These are phyloP conservation scores for Cladosporium sp. DNA, from an alignment of 2,329 filamentous ascomycete species.

Conservation along the genomic window DNA sequence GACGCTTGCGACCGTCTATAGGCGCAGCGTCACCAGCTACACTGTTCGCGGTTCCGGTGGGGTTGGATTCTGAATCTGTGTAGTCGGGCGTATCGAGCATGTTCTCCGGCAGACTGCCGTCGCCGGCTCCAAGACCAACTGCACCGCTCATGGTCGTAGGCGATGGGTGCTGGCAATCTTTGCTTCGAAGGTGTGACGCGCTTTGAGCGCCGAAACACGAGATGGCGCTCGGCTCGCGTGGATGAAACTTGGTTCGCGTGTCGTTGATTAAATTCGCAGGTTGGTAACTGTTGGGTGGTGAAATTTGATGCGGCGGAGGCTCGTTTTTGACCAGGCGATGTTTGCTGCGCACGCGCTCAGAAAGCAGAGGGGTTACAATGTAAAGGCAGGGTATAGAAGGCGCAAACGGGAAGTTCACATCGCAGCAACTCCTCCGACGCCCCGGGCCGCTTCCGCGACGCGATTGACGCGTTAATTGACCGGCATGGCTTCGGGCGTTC, in stretches of 20 bases:
- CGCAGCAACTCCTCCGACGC: no score
- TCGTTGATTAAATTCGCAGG: not conserved
- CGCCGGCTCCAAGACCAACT: conserved; percentile 21
- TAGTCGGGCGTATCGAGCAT: conserved; percentile 56
- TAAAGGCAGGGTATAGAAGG: no score
- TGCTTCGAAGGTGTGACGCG: not conserved
- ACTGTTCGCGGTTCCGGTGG: conserved; percentile 68
- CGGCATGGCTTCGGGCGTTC: no score
- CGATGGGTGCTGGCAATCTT: not conserved
- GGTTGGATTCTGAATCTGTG: conserved; percentile 61
- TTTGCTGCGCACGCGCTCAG: no score
- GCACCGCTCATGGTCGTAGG: conserved; percentile 1
- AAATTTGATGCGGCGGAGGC: no score
- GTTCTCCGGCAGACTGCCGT: conserved; percentile 26
- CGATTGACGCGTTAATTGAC: no score
- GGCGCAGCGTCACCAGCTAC: conserved; percentile 65
- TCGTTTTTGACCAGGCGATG: no score
- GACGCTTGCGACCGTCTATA: conserved; percentile 72
- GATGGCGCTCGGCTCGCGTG: not conserved
- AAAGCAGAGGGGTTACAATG: no score
- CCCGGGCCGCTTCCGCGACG: no score
- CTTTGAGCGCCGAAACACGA: not conserved
- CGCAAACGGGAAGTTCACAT: no score
- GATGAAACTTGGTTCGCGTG: conserved; percentile 5
- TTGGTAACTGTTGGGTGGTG: not conserved